Evolutionary conservation across 768 basidiomycete species (phyloP).

Genomic region (Lentinula sp.): DNA sequence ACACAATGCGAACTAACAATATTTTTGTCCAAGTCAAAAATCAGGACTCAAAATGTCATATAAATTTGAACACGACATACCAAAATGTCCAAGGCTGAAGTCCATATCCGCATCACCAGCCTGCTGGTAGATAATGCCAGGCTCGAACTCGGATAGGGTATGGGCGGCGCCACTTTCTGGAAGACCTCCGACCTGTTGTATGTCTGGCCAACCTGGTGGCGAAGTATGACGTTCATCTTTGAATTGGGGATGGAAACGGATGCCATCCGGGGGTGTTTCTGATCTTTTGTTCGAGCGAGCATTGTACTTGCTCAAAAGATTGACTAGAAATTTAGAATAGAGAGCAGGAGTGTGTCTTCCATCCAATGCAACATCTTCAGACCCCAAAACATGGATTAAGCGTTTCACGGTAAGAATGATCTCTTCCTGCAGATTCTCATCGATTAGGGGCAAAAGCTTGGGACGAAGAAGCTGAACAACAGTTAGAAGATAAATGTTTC

Average conservation of each 20-base stretch:
- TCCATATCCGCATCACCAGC: conserved; percentile 35
- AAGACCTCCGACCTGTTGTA: conserved; percentile 14
- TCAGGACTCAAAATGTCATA: background rate
- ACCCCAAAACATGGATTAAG: conserved; percentile 40
- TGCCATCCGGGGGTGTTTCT: conserved; percentile 1
- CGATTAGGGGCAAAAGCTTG: conserved; percentile 36
- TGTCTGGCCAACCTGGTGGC: conserved; percentile 39
- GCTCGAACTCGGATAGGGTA: conserved; percentile 6
- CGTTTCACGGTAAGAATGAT: conserved; percentile 37
- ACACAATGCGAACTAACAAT: conserved; percentile 26
- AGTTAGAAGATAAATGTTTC: background rate
- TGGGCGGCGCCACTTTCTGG: background rate
- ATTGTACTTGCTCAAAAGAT: conserved; percentile 35
- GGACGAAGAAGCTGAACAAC: conserved; percentile 42
- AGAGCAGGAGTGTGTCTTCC: conserved; percentile 51
- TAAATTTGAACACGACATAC: background rate
- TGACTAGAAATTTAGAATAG: conserved; percentile 50
- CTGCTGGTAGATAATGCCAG: conserved; percentile 10
- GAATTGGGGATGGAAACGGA: conserved; percentile 16
- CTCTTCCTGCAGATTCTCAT: conserved; percentile 28
- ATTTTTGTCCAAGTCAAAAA: background rate
- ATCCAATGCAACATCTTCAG: conserved; percentile 46
- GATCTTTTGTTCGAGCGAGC: background rate
- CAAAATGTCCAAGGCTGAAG: conserved; percentile 40
- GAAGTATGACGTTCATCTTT: conserved; percentile 17